phyloP scores from a whole-genome alignment of 305 asterid species.

The Plantago coronopus region DNA sequence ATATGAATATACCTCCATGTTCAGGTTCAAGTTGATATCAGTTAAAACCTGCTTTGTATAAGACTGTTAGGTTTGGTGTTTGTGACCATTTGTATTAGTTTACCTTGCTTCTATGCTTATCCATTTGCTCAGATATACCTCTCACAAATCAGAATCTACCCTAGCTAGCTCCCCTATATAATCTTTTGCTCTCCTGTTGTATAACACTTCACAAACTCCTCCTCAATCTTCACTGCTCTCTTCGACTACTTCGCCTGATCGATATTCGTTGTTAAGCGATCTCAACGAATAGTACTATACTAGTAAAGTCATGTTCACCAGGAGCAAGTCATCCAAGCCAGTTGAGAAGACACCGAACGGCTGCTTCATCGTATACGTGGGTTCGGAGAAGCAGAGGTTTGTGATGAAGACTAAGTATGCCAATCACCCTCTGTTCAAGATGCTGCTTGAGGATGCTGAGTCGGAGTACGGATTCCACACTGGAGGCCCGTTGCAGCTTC shows the following conservation, averaged over 20 bases:
- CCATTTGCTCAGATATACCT: too few relatives aligned
- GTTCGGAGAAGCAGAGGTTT: constrained; percentile 43
- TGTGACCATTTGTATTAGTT: too few relatives aligned
- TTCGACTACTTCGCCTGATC: not conserved
- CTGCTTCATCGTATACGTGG: constrained; percentile 56
- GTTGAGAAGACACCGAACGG: constrained; percentile 32
- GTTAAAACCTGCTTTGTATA: too few relatives aligned
- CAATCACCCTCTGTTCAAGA: constrained; percentile 55
- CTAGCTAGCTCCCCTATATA: too few relatives aligned
- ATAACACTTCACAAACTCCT: too few relatives aligned
- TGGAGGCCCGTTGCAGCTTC: constrained; percentile 50
- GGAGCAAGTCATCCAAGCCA: constrained; percentile 21
- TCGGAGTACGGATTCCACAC: constrained; percentile 47
- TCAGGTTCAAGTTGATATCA: too few relatives aligned
- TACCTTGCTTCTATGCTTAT: too few relatives aligned
- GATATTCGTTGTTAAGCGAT: too few relatives aligned
- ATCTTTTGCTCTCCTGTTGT: too few relatives aligned
- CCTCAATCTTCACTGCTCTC: not conserved
- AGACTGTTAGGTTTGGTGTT: too few relatives aligned
- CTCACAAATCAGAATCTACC: too few relatives aligned
- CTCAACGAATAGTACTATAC: not conserved
- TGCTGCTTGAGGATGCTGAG: constrained; percentile 61
- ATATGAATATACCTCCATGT: too few relatives aligned
- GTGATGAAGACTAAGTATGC: constrained; percentile 39
- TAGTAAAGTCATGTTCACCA: constrained; percentile 8